phyloP scores from a whole-genome alignment of 2,329 filamentous ascomycete species.

The Hypoxylon sp. region DNA sequence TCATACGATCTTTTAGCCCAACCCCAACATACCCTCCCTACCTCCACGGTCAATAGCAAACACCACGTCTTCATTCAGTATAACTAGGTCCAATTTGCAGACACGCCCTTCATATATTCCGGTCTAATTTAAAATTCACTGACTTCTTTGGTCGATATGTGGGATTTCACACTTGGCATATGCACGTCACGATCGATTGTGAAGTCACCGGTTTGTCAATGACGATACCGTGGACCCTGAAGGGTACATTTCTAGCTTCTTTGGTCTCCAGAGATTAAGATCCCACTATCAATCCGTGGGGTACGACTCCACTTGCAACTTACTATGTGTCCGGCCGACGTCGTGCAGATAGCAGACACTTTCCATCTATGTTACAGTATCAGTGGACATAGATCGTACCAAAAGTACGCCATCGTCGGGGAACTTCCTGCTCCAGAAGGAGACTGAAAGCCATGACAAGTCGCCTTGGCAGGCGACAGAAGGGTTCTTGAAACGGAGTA shows the following conservation, averaged over 20 bases:
- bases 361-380: conserved; percentile 3
- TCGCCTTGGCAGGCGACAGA: conserved; percentile 27
- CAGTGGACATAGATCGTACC: conserved; percentile 10
- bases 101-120: conserved; percentile 1
- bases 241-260: conserved; percentile 10
- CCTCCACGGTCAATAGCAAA: neutral
- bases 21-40: conserved; percentile 1
- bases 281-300: conserved; percentile 3
- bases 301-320: conserved; percentile 6
- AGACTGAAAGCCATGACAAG: conserved; percentile 1
- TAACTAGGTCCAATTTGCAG: conserved; percentile 1
- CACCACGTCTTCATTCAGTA: neutral
- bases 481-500: conserved; percentile 14
- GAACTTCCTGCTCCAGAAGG: conserved; percentile 26
- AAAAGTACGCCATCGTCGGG: conserved; percentile 14
- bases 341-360: conserved; percentile 1
- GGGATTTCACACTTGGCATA: conserved; percentile 15
- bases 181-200: conserved; percentile 31
- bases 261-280: conserved; percentile 1
- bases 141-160: conserved; percentile 10
- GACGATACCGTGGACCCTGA: conserved; percentile 2
- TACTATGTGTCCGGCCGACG: conserved; percentile 2
- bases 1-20: too few species aligned
- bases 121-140: conserved; percentile 16
- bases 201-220: conserved; percentile 14